Conservation (phyloP, 78 protist species). For the Dictyostelium capitatum region DNA sequence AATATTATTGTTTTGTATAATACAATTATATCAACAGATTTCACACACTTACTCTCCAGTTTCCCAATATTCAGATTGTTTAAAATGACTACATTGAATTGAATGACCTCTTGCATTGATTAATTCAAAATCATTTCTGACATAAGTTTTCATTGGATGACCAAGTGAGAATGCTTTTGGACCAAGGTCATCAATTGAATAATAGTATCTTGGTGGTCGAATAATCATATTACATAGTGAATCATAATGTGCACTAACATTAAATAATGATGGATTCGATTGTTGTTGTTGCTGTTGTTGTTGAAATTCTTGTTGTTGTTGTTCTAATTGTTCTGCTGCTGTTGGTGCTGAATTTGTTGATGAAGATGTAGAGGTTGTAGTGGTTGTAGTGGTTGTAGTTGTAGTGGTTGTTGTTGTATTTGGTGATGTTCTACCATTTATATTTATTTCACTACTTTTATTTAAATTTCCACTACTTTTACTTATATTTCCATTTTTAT, state of each 20-base stretch:
- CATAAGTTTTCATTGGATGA: constrained; percentile 23
- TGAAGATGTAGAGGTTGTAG: neutral
- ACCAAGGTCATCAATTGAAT: constrained; percentile 65
- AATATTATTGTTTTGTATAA: neutral
- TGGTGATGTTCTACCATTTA: neutral
- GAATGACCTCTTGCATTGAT: constrained; percentile 52
- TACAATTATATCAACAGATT: too few relatives aligned
- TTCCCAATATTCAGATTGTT: constrained; percentile 57
- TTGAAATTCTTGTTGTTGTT: neutral
- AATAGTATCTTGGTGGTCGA: constrained; percentile 78
- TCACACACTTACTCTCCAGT: constrained; percentile 50
- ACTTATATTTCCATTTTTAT: too few relatives aligned
- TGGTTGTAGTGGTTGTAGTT: neutral
- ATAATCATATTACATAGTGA: constrained; percentile 72
- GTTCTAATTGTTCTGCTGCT: neutral
- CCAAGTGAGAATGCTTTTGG: constrained; percentile 70
- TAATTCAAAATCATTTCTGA: constrained; percentile 78
- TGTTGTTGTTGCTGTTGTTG: neutral
- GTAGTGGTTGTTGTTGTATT: neutral
- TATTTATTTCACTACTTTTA: neutral
- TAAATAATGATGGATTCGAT: constrained; percentile 26
- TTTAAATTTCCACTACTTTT: neutral
- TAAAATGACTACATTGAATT: constrained; percentile 83
- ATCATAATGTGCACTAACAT: constrained; percentile 69
- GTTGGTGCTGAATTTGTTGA: neutral